Conservation (phyloP, 495 filamentous ascomycete species). For the Penicillium pulvis region DNA sequence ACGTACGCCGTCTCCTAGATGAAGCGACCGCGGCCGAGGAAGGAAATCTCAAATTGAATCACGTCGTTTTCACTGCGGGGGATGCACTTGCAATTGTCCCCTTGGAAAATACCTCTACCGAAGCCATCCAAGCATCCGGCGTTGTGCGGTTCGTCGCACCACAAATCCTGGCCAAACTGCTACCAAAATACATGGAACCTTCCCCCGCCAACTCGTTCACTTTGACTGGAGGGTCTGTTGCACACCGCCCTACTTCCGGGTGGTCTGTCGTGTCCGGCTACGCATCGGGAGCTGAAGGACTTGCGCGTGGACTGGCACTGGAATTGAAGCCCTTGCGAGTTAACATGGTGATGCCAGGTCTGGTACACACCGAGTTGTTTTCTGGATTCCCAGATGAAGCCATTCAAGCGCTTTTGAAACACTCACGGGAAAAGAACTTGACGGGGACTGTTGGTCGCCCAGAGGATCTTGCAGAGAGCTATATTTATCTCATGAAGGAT, state of each 20-base stretch:
- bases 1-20: no score
- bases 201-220: slow-evolving; percentile 45
- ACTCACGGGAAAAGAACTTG: slow-evolving; percentile 25
- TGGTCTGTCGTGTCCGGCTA: slow-evolving; percentile 51
- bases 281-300: slow-evolving; percentile 45
- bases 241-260: slow-evolving; percentile 46
- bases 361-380: slow-evolving; percentile 56
- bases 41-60: slow-evolving; percentile 46
- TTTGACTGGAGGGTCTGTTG: slow-evolving; percentile 54
- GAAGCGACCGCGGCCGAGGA: not conserved
- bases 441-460: slow-evolving; percentile 49
- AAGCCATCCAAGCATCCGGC: not conserved
- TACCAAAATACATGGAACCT: not conserved
- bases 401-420: slow-evolving; percentile 10
- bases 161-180: not conserved
- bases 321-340: slow-evolving; percentile 62
- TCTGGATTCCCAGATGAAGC: slow-evolving; percentile 12
- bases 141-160: not conserved
- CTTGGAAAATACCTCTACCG: not conserved
- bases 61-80: slow-evolving; percentile 63
- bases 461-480: slow-evolving; percentile 66
- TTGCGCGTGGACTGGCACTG: slow-evolving; percentile 55
- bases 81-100: slow-evolving; percentile 23
- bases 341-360: slow-evolving; percentile 59
- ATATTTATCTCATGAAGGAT: slow-evolving; percentile 67